Percentiles rank a stretch among this genome's conserved stretches.
These are phyloP conservation scores for Elsinoe perseae DNA, from an alignment of 2,329 filamentous ascomycete species.

Conservation along the genomic window DNA sequence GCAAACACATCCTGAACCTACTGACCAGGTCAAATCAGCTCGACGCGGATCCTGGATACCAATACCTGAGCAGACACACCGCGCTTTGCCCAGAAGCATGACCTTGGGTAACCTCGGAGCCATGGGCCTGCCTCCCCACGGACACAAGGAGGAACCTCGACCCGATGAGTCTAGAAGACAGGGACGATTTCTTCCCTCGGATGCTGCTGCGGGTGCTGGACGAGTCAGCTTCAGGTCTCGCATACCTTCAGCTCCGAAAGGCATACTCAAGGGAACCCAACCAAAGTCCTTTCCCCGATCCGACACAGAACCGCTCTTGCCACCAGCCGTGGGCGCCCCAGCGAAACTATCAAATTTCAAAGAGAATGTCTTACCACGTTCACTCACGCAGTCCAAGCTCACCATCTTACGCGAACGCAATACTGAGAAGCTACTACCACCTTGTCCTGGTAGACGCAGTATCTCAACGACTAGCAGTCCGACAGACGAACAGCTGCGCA, in stretches of 20 bases:
- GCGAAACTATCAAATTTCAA: conserved; percentile 19
- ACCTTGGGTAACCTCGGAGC: conserved; percentile 30
- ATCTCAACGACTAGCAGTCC: conserved; percentile 17
- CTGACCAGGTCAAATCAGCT: conserved; percentile 17
- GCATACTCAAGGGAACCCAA: conserved; percentile 13
- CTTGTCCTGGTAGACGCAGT: conserved; percentile 24
- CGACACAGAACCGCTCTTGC: conserved; percentile 30
- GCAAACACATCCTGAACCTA: background rate
- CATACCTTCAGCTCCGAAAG: conserved; percentile 17
- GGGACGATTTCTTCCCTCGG: conserved; percentile 4
- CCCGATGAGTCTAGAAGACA: conserved; percentile 4
- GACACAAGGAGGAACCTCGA: background rate
- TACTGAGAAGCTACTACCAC: conserved; percentile 28
- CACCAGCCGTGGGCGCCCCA: background rate
- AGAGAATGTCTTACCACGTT: conserved; percentile 9
- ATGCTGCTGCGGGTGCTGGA: conserved; percentile 13
- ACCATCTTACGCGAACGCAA: background rate
- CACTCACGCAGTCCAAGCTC: background rate
- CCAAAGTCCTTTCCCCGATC: conserved; percentile 23
- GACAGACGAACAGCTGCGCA: background rate
- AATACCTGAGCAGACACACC: conserved; percentile 28
- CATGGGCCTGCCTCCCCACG: conserved; percentile 23
- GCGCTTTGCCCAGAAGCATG: conserved; percentile 29
- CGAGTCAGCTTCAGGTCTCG: conserved; percentile 3
- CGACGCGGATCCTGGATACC: conserved; percentile 29